These are phyloP conservation scores for Aspergillus piperis DNA, from an alignment of 2,329 filamentous ascomycete species.

Conservation along the genomic window DNA sequence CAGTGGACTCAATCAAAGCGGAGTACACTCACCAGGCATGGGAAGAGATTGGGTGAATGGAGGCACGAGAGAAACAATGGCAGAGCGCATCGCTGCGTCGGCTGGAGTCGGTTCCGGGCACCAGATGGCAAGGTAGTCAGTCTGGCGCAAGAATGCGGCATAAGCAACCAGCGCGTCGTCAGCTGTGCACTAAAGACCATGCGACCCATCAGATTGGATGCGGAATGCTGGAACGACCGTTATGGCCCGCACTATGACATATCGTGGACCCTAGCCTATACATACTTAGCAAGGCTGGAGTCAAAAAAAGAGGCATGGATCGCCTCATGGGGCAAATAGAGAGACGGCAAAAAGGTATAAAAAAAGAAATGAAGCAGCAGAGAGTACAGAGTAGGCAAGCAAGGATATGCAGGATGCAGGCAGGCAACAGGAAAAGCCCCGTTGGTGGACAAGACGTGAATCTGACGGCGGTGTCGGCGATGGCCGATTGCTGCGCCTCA, in stretches of 20 bases:
- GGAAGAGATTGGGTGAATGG: slow-evolving; percentile 10
- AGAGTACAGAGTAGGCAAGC: neutral
- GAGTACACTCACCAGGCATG: slow-evolving; percentile 19
- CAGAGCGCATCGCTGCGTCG: slow-evolving; percentile 15
- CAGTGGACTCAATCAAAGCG: slow-evolving; percentile 15
- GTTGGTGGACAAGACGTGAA: neutral
- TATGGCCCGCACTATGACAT: slow-evolving; percentile 7
- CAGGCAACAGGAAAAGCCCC: neutral
- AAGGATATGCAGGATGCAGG: slow-evolving; percentile 2
- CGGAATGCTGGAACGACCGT: neutral
- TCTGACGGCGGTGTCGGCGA: slow-evolving; percentile 10
- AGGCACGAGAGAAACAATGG: slow-evolving; percentile 9
- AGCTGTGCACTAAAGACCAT: slow-evolving; percentile 2
- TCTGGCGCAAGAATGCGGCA: neutral
- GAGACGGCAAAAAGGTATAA: neutral
- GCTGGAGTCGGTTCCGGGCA: slow-evolving; percentile 16
- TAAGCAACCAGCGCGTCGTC: slow-evolving; percentile 8
- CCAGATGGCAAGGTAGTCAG: slow-evolving; percentile 1
- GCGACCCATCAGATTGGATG: slow-evolving; percentile 6
- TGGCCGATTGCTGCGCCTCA: slow-evolving; percentile 18
- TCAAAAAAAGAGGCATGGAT: neutral
- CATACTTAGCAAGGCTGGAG: neutral
- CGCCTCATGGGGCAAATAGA: slow-evolving; percentile 2
- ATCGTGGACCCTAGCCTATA: slow-evolving; percentile 6
- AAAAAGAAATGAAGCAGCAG: slow-evolving; percentile 2